Conservation (phyloP, 805 yeast species). For the Starmerella davenportii region DNA sequence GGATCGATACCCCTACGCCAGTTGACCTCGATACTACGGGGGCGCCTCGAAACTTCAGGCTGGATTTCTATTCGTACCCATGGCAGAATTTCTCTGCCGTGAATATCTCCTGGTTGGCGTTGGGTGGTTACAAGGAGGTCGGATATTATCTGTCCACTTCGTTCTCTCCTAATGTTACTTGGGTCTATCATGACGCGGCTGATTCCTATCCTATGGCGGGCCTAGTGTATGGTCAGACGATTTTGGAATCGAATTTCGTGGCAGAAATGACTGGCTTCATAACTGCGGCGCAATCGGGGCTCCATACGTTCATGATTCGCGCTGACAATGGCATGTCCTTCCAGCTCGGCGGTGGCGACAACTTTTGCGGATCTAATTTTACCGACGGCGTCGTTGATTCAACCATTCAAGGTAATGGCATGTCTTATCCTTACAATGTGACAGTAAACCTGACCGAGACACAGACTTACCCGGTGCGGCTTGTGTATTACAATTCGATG, state of each 20-base stretch:
- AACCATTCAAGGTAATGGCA: neutral
- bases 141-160: neutral
- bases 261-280: neutral
- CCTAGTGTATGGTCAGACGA: neutral
- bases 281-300: neutral
- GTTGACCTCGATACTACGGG: neutral
- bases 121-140: neutral
- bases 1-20: neutral
- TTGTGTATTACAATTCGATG: neutral
- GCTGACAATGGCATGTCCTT: neutral
- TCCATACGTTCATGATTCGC: neutral
- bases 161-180: neutral
- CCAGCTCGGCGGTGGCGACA: neutral
- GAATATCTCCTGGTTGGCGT: neutral
- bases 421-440: neutral
- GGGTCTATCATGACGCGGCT: neutral
- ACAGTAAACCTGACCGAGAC: neutral
- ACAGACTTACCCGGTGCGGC: neutral
- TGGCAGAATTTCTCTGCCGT: neutral
- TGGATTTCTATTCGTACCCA: neutral
- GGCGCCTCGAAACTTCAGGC: neutral
- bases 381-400: neutral
- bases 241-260: neutral
- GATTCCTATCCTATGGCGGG: neutral
- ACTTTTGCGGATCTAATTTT: neutral